Percentiles rank a stretch among this genome's conserved stretches.
phyloP scores from a whole-genome alignment of 768 basidiomycete species.

The Clitopilus hobsonii region DNA sequence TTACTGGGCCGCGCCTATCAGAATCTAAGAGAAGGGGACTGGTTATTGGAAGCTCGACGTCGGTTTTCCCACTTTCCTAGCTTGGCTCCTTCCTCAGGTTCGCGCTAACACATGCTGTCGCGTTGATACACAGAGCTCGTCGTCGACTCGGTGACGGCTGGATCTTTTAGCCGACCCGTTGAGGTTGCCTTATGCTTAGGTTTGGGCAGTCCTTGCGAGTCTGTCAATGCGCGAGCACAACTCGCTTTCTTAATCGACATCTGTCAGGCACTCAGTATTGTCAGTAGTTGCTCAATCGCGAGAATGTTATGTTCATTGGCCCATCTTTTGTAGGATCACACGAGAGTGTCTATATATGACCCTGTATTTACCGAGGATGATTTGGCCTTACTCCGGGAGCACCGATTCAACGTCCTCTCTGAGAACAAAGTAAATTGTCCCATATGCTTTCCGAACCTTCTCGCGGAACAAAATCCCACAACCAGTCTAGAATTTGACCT shows the following conservation, averaged over 20 bases:
- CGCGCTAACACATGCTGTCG: conserved; percentile 8
- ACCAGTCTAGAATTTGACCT: too few relatives aligned
- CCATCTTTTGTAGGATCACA: conserved; percentile 34
- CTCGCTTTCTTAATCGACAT: conserved; percentile 60
- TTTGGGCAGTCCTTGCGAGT: conserved; percentile 65
- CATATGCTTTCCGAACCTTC: conserved; percentile 4
- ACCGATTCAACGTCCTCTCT: conserved; percentile 29
- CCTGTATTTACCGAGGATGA: conserved; percentile 71
- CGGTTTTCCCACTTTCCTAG: conserved; percentile 19
- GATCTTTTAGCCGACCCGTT: conserved; percentile 18
- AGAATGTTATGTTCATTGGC: background rate
- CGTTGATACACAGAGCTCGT: conserved; percentile 29
- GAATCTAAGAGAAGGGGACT: conserved; percentile 44
- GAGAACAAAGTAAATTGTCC: conserved; percentile 51
- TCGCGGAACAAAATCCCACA: background rate
- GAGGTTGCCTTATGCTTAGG: conserved; percentile 59
- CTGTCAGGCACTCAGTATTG: conserved; percentile 51
- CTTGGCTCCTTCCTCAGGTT: conserved; percentile 1
- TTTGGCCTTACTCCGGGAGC: conserved; percentile 40
- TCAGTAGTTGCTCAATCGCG: conserved; percentile 34
- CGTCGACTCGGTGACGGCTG: conserved; percentile 23
- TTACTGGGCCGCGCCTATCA: conserved; percentile 38
- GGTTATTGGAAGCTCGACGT: conserved; percentile 56
- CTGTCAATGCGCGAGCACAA: conserved; percentile 59
- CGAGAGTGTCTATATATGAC: conserved; percentile 56